A percentile compares a stretch with the other conserved stretches of the same genome.
These are phyloP conservation scores for Nothophaeocryptopus gaeumannii DNA, from an alignment of 2,329 filamentous ascomycete species.

Conservation along the genomic window DNA sequence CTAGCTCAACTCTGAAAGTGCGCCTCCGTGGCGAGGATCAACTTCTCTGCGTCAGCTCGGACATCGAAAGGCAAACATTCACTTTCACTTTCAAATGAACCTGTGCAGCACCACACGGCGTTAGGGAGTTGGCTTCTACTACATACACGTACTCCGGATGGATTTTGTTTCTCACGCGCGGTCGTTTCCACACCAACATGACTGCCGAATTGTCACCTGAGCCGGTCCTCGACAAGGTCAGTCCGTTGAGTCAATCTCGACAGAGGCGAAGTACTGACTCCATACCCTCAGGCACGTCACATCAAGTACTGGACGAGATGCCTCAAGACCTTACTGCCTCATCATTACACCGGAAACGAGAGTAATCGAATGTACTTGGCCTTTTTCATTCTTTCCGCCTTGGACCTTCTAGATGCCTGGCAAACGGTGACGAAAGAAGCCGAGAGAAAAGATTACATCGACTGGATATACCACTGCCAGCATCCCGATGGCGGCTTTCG, in stretches of 20 bases:
- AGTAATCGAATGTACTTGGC: constrained; percentile 85
- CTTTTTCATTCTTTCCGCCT: constrained; percentile 82
- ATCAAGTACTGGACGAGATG: constrained; percentile 92
- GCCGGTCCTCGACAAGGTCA: constrained; percentile 18
- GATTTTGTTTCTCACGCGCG: background rate
- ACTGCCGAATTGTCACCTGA: constrained; percentile 8
- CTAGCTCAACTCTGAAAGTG: background rate
- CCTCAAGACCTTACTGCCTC: constrained; percentile 74
- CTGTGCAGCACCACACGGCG: background rate
- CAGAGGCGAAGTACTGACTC: constrained; percentile 4
- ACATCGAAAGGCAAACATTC: background rate
- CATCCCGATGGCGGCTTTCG: constrained; percentile 85
- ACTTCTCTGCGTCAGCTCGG: too few relatives aligned
- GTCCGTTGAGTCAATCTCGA: background rate
- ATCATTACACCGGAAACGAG: constrained; percentile 82
- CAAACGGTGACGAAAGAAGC: constrained; percentile 52
- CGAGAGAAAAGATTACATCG: constrained; percentile 56
- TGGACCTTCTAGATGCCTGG: constrained; percentile 73
- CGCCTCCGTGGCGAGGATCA: too few relatives aligned
- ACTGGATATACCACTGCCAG: constrained; percentile 85
- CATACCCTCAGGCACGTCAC: constrained; percentile 49
- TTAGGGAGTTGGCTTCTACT: background rate
- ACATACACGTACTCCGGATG: background rate
- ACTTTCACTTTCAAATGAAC: background rate
- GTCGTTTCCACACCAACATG: constrained; percentile 3